These are phyloP conservation scores for Saprolegnia parasitica DNA, from an alignment of 352 stramenopile genomes.

Conservation along the genomic window DNA sequence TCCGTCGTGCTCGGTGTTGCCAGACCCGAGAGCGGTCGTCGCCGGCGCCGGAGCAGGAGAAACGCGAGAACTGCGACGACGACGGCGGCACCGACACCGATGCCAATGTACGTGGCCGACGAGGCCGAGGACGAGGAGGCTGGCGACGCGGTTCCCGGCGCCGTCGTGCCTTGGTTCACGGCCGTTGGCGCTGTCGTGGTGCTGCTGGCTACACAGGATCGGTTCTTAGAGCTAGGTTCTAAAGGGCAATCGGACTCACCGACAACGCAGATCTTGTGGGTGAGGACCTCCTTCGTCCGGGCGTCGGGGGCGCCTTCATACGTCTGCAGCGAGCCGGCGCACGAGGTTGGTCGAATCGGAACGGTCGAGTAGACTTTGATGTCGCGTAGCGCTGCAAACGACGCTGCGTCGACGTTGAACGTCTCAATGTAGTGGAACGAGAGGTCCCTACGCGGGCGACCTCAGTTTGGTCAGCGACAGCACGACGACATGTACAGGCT, in stretches of 20 bases:
- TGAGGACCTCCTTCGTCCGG: background rate
- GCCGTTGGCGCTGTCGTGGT: no score
- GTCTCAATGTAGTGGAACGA: slow-evolving; percentile 11
- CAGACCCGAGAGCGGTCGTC: background rate
- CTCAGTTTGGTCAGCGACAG: background rate
- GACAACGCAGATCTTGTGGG: slow-evolving; percentile 9
- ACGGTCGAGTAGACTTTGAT: background rate
- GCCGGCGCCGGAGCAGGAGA: background rate
- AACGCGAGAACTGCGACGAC: background rate
- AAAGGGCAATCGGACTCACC: no score
- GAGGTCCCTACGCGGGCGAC: slow-evolving; percentile 11
- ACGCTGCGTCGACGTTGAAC: slow-evolving; percentile 17
- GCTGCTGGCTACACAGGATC: background rate
- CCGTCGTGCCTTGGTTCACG: no score
- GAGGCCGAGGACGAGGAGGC: slow-evolving; percentile 1
- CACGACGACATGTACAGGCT: background rate
- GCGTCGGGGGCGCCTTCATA: slow-evolving; percentile 6
- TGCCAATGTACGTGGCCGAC: background rate
- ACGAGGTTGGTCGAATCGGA: background rate
- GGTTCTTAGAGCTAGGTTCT: no score
- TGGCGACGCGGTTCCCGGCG: no score
- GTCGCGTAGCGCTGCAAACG: background rate
- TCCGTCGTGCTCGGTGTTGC: no score
- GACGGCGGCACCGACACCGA: background rate
- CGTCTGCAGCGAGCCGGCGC: slow-evolving; percentile 6